A percentile compares a stretch with the other conserved stretches of the same genome.
Conservation (phyloP, 1,284 basidiomycete species). For the Apiotrichum sp. region DNA sequence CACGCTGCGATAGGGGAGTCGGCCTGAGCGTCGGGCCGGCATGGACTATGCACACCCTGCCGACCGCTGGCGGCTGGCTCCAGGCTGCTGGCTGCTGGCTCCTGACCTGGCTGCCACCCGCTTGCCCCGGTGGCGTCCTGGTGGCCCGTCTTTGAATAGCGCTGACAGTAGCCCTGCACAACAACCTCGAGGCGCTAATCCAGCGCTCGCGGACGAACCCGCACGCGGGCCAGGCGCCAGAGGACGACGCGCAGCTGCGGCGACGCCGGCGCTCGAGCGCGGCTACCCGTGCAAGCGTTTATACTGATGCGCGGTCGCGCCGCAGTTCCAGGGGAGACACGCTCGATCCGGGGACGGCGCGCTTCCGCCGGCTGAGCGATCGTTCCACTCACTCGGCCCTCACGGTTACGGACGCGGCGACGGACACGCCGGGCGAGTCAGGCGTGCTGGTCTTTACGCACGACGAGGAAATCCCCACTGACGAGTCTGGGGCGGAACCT, state of each 20-base stretch:
- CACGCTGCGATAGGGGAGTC: too few species aligned
- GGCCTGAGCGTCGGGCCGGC: too few species aligned
- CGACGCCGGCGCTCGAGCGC: slow-evolving; percentile 1
- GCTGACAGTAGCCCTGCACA: slow-evolving; percentile 33
- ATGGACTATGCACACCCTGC: too few species aligned
- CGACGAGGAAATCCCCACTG: slow-evolving; percentile 1
- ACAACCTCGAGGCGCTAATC: slow-evolving; percentile 43
- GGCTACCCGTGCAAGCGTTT: not conserved
- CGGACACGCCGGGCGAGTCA: slow-evolving; percentile 1
- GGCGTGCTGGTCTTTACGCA: slow-evolving; percentile 11
- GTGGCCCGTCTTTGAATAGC: too few species aligned
- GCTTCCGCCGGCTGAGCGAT: not conserved
- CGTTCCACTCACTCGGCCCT: not conserved
- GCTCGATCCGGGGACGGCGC: not conserved
- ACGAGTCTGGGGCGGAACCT: not conserved
- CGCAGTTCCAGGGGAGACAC: slow-evolving; percentile 1
- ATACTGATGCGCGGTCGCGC: not conserved
- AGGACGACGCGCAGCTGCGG: not conserved
- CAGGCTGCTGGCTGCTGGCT: too few species aligned
- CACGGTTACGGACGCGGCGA: not conserved
- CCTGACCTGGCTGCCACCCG: too few species aligned
- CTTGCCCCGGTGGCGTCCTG: too few species aligned
- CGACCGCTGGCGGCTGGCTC: too few species aligned
- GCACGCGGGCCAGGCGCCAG: slow-evolving; percentile 2
- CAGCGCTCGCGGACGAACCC: slow-evolving; percentile 32